Conservation (phyloP, 257 asterid genomes). For the Apocynum venetum region DNA sequence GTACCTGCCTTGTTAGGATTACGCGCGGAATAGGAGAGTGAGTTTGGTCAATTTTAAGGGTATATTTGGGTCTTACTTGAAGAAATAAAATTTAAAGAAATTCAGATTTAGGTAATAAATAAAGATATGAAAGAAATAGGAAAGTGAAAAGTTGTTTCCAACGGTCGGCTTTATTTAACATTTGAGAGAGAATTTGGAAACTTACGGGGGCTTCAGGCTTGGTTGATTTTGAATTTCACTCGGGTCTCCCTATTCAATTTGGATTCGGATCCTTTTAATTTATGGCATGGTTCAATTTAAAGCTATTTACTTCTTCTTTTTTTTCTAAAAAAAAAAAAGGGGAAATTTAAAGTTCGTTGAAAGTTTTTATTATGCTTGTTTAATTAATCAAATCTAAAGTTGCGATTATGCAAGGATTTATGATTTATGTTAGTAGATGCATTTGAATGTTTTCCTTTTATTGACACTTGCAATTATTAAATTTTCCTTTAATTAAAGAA, state of each 20-base stretch:
- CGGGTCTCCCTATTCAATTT: not conserved
- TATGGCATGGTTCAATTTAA: constrained; percentile 5
- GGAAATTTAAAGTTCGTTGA: not conserved
- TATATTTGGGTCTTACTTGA: constrained; percentile 1
- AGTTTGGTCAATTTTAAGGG: not conserved
- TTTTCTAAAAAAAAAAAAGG: not conserved
- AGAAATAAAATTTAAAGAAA: constrained; percentile 8
- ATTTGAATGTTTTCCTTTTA: not conserved
- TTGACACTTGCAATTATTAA: not conserved
- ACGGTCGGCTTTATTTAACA: constrained; percentile 47
- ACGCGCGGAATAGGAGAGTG: constrained; percentile 13
- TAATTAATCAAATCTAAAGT: not conserved
- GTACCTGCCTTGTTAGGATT: no score
- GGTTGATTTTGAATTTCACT: not conserved
- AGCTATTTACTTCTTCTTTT: not conserved
- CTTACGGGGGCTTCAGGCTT: no score
- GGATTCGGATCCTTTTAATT: not conserved
- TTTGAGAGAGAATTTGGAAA: constrained; percentile 2
- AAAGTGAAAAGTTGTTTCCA: constrained; percentile 27
- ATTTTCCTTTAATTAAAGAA: not conserved
- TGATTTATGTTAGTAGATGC: not conserved
- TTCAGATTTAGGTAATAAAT: not conserved
- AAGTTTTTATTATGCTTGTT: not conserved
- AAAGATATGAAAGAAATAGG: constrained; percentile 13
- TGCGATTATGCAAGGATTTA: not conserved